Evolutionary conservation across 106 monocot genomes (phyloP), one percentile per base, ranked within the genome.

Genomic region (Ottelia alismoides): DNA sequence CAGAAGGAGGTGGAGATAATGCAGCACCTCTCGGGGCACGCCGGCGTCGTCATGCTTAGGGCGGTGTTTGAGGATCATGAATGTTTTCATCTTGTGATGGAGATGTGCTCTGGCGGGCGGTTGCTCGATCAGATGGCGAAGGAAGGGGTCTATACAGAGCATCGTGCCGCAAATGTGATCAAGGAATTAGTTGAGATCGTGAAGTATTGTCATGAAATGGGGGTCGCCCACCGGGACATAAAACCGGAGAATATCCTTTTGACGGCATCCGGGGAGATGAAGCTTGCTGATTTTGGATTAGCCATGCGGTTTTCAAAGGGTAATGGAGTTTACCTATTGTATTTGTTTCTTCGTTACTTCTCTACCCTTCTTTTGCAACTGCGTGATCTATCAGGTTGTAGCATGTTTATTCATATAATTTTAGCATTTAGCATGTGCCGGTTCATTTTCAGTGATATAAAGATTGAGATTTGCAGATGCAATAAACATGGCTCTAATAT

Each of bases 181-280:
- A 77, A 69, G 50, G 90, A 90, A 26, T 47, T 90, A 52, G 60
- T 74, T 30, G 57, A 28, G 51, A 80, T 84, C 9, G 53, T 90
- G 6, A 84, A 78, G 66, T 90, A 90, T 63, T 90, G 84, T 27
- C 90, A 90, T 74, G 75, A 90, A 90, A 90, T 90, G 90, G 90
- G 90, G 7, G 90, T 90, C 26, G 77, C 84, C 0, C 90, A 90
- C 49, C 64, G 90, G 45, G 90, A 90, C 49, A 80, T 90, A 31
- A 90, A 90, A 90, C 90, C 90, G 2, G 90, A 90, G 72, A 90
- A 90, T 28, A 74, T 90, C 11, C 77, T 90, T 20, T 55, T 90
- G 20, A 78, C 77, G 0, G 58, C 69, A 3, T 53, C 57, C 1
- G 90, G 84, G 54, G 65, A 64, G 65, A 63, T 84, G 56, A 90